phyloP scores from a whole-genome alignment of 306 rosid species.

The Herpetospermum pedunculosum region DNA sequence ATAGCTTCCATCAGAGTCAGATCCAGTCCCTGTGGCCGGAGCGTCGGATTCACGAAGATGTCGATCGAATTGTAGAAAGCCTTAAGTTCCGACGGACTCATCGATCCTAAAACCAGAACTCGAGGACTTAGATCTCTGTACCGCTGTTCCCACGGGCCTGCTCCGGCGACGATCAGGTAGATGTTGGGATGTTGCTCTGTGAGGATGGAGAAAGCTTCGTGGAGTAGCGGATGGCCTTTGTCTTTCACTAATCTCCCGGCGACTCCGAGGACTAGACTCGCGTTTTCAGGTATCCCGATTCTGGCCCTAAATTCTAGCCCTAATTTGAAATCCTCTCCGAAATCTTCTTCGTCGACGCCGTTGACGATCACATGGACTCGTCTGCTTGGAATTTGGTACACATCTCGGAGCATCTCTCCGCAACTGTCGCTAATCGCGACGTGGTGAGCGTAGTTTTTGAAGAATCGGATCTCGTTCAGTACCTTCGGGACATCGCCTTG shows the following conservation, averaged over 20 bases:
- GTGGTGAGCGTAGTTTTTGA: constrained; percentile 67
- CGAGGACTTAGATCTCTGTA: constrained; percentile 63
- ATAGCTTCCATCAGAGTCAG: constrained; percentile 93
- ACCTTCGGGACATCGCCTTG: constrained; percentile 70
- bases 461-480: constrained; percentile 77
- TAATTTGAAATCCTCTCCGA: constrained; percentile 28
- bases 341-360: constrained; percentile 63
- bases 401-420: constrained; percentile 83
- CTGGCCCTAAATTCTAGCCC: constrained; percentile 43
- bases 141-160: constrained; percentile 81
- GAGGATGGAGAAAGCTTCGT: constrained; percentile 64
- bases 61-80: constrained; percentile 78
- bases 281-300: constrained; percentile 57
- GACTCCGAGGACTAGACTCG: constrained; percentile 70
- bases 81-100: constrained; percentile 52
- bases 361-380: constrained; percentile 88
- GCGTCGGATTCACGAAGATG: constrained; percentile 74
- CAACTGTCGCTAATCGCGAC: constrained; percentile 87
- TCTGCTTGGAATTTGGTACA: constrained; percentile 63
- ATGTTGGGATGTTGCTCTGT: constrained; percentile 35
- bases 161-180: constrained; percentile 72
- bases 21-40: constrained; percentile 90
- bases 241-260: constrained; percentile 90
- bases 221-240: constrained; percentile 83
- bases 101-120: constrained; percentile 72